Base-by-base conservation (phyloP, 2,329 filamentous ascomycete genomes). In the Verticillium tricorpus region DNA sequence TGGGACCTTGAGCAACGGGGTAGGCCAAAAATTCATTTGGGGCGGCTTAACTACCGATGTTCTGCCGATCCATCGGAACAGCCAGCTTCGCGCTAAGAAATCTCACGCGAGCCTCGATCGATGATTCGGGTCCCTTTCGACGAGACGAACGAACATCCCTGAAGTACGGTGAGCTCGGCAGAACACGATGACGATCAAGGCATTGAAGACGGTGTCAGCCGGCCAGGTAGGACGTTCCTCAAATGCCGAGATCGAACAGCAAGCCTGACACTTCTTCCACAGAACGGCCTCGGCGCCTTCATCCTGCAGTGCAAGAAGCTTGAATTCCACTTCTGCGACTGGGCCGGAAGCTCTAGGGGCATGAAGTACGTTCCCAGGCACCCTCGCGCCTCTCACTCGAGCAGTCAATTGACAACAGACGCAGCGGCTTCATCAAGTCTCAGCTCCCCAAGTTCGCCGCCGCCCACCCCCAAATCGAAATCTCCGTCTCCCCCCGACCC, bases 271-370 rank as follows among this genome's bases (percentile, higher is more conserved):
- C 8, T 12, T 12, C 31, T 34, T 31, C 32, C 19, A 19, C 62
- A 98, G 93, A 98, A 99, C 81, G 95, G 95, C 83, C 84, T 98
- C 69, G 94, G 94, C 71, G 91, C 93, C 74, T 98, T 98, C 82
- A 92, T 99, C 77, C 86, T 97, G 62, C 94, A 97, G 82, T 99
- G 95, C 87, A 96, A 92, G 83, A 91, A 89, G 73, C 82, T 99
- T 76, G 92, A 97, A 76, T 92, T 99, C 73, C 91, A 96, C 80
- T 99, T 97, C 82, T 98, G 95, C 82, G 93, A 98, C 83, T 93
- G 90, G 86, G 92, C 91, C 62, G 95, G 93, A 66, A 96, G 92
- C 76, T 98, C 94, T 40, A 87, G 82, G 72, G 95, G 95, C 73
- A 97, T 98, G 93, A 95, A 96, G 91, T 95, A 82, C 15, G 63